Evolutionary conservation across 495 filamentous ascomycete species (phyloP).

Genomic region (Aspergillus ellipticus): DNA sequence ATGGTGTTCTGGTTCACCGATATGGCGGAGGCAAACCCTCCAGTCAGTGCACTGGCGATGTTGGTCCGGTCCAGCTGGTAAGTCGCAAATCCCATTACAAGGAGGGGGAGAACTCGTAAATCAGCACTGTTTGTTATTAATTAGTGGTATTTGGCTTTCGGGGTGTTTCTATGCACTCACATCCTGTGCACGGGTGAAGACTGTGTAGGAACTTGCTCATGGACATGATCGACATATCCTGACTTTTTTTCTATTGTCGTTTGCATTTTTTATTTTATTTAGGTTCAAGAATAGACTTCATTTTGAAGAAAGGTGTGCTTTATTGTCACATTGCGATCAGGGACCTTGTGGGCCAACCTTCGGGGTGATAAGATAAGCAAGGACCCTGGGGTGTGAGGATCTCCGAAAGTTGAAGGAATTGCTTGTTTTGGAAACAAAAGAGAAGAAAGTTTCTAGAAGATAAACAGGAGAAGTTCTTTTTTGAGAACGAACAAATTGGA

Average conservation of each 20-base stretch:
- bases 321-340: neutral
- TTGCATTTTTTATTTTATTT: neutral
- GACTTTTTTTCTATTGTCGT: neutral
- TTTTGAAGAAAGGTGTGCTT: neutral
- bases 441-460: neutral
- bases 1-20: slow-evolving; percentile 48
- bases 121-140: slow-evolving; percentile 27
- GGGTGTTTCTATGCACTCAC: neutral
- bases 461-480: neutral
- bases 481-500: too few species aligned
- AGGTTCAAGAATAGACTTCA: neutral
- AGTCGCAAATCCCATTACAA: slow-evolving; percentile 47
- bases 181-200: neutral
- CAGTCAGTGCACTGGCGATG: slow-evolving; percentile 43
- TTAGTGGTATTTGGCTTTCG: neutral
- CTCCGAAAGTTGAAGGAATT: neutral
- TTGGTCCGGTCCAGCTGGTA: slow-evolving; percentile 48
- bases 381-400: neutral
- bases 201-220: neutral
- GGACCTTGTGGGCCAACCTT: slow-evolving; percentile 8
- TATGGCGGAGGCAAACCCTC: slow-evolving; percentile 39
- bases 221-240: neutral
- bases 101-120: slow-evolving; percentile 40
- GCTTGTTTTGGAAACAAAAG: neutral
- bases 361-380: slow-evolving; percentile 7